phyloP scores from a whole-genome alignment of 2,329 filamentous ascomycete species.

The Allantophomopsis cytisporea region DNA sequence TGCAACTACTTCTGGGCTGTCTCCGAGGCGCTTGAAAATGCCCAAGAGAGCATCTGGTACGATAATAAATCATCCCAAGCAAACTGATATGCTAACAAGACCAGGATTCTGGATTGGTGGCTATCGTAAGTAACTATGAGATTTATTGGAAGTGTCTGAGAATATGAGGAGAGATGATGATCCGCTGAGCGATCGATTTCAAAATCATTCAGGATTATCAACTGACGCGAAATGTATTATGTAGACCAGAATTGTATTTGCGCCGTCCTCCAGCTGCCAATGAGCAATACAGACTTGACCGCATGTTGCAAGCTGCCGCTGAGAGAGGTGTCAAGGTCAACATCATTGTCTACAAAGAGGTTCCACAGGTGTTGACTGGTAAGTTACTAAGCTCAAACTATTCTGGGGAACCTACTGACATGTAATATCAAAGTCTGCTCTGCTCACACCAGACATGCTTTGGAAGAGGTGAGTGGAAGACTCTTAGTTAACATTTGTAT shows the following conservation, averaged over 20 bases:
- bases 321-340: conserved; percentile 74
- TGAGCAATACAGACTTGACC: conserved; percentile 72
- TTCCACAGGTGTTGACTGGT: conserved; percentile 68
- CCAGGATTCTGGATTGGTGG: conserved; percentile 58
- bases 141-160: background rate
- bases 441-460: conserved; percentile 63
- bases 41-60: conserved; percentile 58
- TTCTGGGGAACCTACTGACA: conserved; percentile 12
- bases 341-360: conserved; percentile 88
- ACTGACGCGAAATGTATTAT: background rate
- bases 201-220: background rate
- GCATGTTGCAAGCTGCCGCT: conserved; percentile 69
- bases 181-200: background rate
- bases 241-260: conserved; percentile 75
- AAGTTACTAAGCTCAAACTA: conserved; percentile 27
- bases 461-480: conserved; percentile 36
- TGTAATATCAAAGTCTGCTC: conserved; percentile 33
- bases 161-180: background rate
- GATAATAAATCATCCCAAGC: no score
- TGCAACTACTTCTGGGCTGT: conserved; percentile 81
- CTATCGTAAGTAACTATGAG: background rate
- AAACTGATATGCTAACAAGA: no score
- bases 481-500: no score
- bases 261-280: conserved; percentile 70
- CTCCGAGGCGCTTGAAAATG: conserved; percentile 64